Evolutionary conservation across 2,329 filamentous ascomycete species (phyloP), one percentile per base, ranked within the genome.

Genomic region (Juglanconis oblonga): DNA sequence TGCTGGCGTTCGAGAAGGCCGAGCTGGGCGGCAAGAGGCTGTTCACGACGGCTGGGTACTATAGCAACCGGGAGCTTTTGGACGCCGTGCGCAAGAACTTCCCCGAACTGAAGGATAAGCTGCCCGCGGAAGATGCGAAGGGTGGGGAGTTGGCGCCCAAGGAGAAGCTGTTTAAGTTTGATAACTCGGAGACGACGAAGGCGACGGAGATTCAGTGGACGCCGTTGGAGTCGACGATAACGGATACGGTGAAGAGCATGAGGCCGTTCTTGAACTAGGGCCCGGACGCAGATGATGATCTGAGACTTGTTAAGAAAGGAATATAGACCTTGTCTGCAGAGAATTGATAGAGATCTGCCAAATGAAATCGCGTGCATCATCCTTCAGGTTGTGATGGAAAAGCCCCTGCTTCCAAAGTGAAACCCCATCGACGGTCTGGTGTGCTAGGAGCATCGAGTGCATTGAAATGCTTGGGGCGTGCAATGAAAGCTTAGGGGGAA

Each of bases 191-290:
- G 68, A 85, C 84, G 1, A 81, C 79, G 32, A 79, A 85, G 67
- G 66, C 87, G 51, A 71, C 91, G 61, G 86, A 85, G 0, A 79
- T 90, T 52, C 74, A 88, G 61, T 91, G 84, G 78, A 84, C 76
- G 64, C 71, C 75, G 4, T 67, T 91, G 38, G 87, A 91, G 71
- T 78, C 87, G 73, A 81, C 77, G 33, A 77, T 88, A 33, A 76
- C 81, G 5, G 88, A 91, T 68, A 81, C 86, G 6, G 80, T 90
- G 17, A 84, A 84, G 73, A 87, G 83, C 36, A 71, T 92, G 67
- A 80, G 88, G 71, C 69, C 68, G n/a, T 69, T 77, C n/a, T 68
- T 70, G 5, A 69, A 67, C 10, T 36, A 13, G 14, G 3, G 10
- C 36, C 3, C 9, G 8, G 31, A 7, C 2, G 7, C 5, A 1